Evolutionary conservation across 176 grass and related monocot genomes (phyloP).

Genomic region (Paspalum vaginatum): DNA sequence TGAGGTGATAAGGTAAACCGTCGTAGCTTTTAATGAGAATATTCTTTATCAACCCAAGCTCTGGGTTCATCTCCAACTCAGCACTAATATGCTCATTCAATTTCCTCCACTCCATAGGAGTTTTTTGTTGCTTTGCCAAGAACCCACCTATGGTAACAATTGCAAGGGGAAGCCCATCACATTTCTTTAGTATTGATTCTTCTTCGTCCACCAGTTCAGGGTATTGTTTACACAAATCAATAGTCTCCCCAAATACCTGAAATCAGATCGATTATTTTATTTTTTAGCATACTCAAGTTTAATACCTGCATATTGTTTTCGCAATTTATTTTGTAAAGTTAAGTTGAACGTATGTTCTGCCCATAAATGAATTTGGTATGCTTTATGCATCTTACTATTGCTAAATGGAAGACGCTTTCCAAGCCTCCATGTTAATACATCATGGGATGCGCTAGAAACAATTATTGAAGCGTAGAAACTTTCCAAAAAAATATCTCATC

Average conservation of each 20-base stretch:
- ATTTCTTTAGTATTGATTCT: slow-evolving; percentile 28
- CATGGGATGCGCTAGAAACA: too few species aligned
- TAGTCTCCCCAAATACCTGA: background rate
- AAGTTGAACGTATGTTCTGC: too few species aligned
- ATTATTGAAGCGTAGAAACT: too few species aligned
- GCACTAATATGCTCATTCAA: slow-evolving; percentile 28
- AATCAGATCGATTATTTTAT: background rate
- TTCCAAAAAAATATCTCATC: too few species aligned
- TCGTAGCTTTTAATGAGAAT: slow-evolving; percentile 35
- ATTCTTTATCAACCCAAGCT: background rate
- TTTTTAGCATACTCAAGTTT: background rate
- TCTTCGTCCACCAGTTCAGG: background rate
- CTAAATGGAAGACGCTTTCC: too few species aligned
- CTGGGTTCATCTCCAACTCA: slow-evolving; percentile 26
- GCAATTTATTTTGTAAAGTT: background rate
- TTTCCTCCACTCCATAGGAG: background rate
- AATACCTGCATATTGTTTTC: background rate
- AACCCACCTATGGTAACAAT: slow-evolving; percentile 39
- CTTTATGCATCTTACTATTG: too few species aligned
- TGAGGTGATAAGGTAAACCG: slow-evolving; percentile 45
- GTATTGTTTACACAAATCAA: background rate
- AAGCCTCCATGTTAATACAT: too few species aligned
- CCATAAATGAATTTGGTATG: too few species aligned
- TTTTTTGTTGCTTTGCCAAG: slow-evolving; percentile 21
- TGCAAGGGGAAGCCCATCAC: slow-evolving; percentile 40